These are phyloP conservation scores for Phytopythium mirpurense DNA, from an alignment of 352 stramenopile genomes.

Conservation along the genomic window DNA sequence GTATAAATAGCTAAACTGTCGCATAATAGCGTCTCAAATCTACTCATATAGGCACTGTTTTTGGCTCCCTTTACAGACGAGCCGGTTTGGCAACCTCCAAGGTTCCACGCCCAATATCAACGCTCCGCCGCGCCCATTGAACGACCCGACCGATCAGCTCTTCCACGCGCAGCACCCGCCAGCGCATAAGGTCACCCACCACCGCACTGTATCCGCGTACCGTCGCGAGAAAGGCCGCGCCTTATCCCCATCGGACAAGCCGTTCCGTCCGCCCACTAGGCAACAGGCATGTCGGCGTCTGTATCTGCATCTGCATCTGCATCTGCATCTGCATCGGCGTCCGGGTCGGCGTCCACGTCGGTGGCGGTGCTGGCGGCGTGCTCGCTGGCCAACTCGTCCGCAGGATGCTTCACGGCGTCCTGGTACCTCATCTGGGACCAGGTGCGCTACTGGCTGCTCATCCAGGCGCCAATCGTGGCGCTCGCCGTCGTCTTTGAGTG, in stretches of 20 bases:
- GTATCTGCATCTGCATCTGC: not conserved
- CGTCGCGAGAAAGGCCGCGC: not conserved
- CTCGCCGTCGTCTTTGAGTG: conserved; percentile 78
- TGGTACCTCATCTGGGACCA: conserved; percentile 83
- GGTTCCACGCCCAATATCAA: not conserved
- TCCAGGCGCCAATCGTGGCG: conserved; percentile 62
- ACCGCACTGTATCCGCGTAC: too few species aligned
- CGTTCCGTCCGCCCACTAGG: too few species aligned
- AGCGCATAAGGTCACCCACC: not conserved
- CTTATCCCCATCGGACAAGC: too few species aligned
- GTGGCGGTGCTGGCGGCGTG: conserved; percentile 27
- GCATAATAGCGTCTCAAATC: too few species aligned
- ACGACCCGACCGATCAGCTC: too few species aligned
- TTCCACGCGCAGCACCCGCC: too few species aligned
- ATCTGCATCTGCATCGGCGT: not conserved
- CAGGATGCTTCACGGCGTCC: conserved; percentile 70
- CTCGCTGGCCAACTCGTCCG: conserved; percentile 44
- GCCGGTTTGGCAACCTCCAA: not conserved
- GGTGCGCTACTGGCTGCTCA: conserved; percentile 70
- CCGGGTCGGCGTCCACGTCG: not conserved
- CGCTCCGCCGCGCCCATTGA: too few species aligned
- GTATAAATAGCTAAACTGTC: not conserved
- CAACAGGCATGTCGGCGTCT: not conserved
- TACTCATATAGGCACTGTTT: not conserved
- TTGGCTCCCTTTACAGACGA: too few species aligned